Evolutionary conservation across 306 rosid genomes (phyloP).

Genomic region (Cucurbita maxima): DNA sequence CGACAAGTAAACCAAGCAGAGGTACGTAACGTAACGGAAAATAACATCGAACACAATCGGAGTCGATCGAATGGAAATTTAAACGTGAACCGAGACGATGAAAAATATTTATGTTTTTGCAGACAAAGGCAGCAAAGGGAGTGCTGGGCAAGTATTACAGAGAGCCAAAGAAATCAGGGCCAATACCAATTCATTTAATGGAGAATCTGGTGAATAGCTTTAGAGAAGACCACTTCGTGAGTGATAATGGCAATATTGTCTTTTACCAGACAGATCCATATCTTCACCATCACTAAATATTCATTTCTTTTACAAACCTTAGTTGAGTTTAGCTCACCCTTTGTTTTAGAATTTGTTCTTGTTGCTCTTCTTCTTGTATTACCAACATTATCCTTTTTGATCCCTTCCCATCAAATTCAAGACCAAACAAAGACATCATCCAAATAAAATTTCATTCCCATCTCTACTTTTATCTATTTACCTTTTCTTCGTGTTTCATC

Average conservation of each 20-base stretch:
- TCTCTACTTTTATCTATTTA: too few species aligned
- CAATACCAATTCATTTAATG: conserved; percentile 53
- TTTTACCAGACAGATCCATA: conserved; percentile 55
- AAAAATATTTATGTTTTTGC: neutral
- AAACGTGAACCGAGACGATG: too few species aligned
- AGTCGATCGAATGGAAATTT: too few species aligned
- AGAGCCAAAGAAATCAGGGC: conserved; percentile 77
- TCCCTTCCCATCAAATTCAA: too few species aligned
- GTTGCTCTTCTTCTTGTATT: too few species aligned
- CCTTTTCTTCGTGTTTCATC: too few species aligned
- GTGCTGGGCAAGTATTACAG: conserved; percentile 79
- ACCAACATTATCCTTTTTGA: too few species aligned
- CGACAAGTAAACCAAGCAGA: too few species aligned
- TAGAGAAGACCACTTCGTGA: conserved; percentile 63
- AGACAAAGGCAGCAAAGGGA: conserved; percentile 65
- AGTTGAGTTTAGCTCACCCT: neutral
- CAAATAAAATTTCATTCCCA: too few species aligned
- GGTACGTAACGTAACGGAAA: too few species aligned
- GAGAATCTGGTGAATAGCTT: conserved; percentile 49
- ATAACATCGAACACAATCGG: too few species aligned
- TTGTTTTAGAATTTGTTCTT: neutral
- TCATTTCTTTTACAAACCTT: neutral
- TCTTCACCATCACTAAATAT: neutral
- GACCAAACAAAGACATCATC: too few species aligned
- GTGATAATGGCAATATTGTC: conserved; percentile 56